Base-by-base conservation (phyloP, 768 basidiomycete genomes). In the Dioszegia aurantiaca region DNA sequence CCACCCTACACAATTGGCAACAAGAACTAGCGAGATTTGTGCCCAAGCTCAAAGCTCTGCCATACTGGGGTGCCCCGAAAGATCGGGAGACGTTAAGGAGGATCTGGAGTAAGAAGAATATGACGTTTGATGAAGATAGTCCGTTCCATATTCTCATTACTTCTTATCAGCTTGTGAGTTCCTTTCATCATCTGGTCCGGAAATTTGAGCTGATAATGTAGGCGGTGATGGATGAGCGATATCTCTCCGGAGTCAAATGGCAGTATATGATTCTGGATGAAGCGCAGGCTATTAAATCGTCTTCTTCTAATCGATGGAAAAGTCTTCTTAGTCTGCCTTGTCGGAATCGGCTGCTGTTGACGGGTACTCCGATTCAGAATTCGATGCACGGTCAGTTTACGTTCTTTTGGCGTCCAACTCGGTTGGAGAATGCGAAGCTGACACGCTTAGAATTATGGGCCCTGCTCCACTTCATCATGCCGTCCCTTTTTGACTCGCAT, bases 261-360 rank as follows among this genome's bases (percentile, higher is more conserved):
- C 95, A 99, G 78, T 99, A 98, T 74, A 98, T 98, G 94, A 85
- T 99, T 59, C 82, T 99, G n/a, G 95, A 99, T 69, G 95, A 99
- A 77, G 95, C 95, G 1, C 95, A 99, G 77, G 97, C 97, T 56
- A 98, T 99, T 82, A 99, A 99, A 81, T 94, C 92, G 70, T 92
- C 95, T 23, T 85, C 89, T 23, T 91, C 89, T 77, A 88, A 90
- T 9, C 83, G 95, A 41, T 99, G 95, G 95, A 98, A 97, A 78
- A 94, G 93, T 0, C 80, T 98, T 17, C 84, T 99, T 44, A 88
- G 90, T 17, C 91, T 98, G 77, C 90, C 92, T 30, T 98, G 94
- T 72, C 84, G 95, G 54, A 99, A 99, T 78, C 84, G 95, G 42
- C 81, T 99, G 5, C 82, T 99, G 16, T 81, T 99, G 39, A 99